Conservation (phyloP, 2,329 filamentous ascomycete genomes). For the Cladosporium velox region DNA sequence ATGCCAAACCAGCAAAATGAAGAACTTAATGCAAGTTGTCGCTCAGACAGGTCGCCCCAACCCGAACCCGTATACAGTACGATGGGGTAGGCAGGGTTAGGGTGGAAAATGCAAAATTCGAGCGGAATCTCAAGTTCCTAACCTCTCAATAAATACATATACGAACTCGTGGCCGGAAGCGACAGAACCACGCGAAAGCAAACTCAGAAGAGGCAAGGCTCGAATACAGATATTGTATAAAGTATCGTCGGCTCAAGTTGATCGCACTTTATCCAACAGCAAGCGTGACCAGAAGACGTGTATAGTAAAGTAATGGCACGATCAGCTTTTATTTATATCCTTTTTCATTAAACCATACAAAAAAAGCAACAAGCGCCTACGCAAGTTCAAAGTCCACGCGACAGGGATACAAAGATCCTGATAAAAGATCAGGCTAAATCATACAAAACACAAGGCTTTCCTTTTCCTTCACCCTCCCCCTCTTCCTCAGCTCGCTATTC, state of each 20-base stretch:
- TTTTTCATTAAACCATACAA: slow-evolving; percentile 10
- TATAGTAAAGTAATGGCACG: neutral
- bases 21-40: neutral
- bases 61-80: neutral
- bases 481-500: slow-evolving; percentile 4
- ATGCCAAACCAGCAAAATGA: too few relatives aligned
- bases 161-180: neutral
- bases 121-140: neutral
- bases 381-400: neutral
- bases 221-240: neutral
- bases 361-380: slow-evolving; percentile 13
- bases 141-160: neutral
- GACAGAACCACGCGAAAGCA: neutral
- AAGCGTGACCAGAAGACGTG: neutral
- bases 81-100: neutral
- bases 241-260: neutral
- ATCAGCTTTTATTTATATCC: neutral
- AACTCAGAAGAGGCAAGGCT: neutral
- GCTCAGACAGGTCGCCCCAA: neutral
- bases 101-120: neutral
- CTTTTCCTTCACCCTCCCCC: neutral
- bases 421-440: slow-evolving; percentile 1
- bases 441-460: slow-evolving; percentile 8
- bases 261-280: neutral
- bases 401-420: neutral